Conservation (phyloP, 2,329 filamentous ascomycete species). For the Parastagonospora nodorum region DNA sequence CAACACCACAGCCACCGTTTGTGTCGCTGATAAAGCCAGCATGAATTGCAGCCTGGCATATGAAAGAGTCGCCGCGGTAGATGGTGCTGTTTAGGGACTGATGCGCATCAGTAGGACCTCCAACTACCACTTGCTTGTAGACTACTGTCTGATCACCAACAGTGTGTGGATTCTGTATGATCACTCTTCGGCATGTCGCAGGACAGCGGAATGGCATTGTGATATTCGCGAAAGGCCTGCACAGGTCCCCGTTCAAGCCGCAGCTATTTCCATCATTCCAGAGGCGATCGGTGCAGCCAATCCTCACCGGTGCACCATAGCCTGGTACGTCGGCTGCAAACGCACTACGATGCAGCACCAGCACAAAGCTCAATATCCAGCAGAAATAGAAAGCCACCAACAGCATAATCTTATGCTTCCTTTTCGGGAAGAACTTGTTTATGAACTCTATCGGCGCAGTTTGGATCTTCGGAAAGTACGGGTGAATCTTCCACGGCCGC, state of each 20-base stretch:
- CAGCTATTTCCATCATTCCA: slow-evolving; percentile 73
- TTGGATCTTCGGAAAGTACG: slow-evolving; percentile 69
- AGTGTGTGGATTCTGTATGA: slow-evolving; percentile 72
- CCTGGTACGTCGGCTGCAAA: slow-evolving; percentile 65
- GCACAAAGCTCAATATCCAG: slow-evolving; percentile 72
- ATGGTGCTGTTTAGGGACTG: slow-evolving; percentile 56
- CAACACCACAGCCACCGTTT: slow-evolving; percentile 80
- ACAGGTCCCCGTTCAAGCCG: slow-evolving; percentile 74
- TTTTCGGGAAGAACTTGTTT: slow-evolving; percentile 65
- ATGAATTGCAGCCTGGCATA: slow-evolving; percentile 84
- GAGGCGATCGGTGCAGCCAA: slow-evolving; percentile 71
- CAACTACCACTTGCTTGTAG: slow-evolving; percentile 61
- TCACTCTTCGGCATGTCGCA: slow-evolving; percentile 69
- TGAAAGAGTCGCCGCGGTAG: slow-evolving; percentile 88
- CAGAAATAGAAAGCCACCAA: slow-evolving; percentile 64
- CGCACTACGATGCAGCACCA: slow-evolving; percentile 70
- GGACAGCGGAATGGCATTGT: slow-evolving; percentile 77
- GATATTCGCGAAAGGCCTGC: slow-evolving; percentile 73
- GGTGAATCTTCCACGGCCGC: slow-evolving; percentile 54
- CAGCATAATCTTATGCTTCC: slow-evolving; percentile 63
- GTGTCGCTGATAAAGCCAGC: slow-evolving; percentile 75
- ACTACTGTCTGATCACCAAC: slow-evolving; percentile 70
- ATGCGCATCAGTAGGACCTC: slow-evolving; percentile 53
- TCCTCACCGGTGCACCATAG: slow-evolving; percentile 68
- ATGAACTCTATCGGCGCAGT: slow-evolving; percentile 68